Evolutionary conservation across 1,284 basidiomycete genomes (phyloP), one percentile per base, ranked within the genome.

Genomic region (Fistulina hepatica): DNA sequence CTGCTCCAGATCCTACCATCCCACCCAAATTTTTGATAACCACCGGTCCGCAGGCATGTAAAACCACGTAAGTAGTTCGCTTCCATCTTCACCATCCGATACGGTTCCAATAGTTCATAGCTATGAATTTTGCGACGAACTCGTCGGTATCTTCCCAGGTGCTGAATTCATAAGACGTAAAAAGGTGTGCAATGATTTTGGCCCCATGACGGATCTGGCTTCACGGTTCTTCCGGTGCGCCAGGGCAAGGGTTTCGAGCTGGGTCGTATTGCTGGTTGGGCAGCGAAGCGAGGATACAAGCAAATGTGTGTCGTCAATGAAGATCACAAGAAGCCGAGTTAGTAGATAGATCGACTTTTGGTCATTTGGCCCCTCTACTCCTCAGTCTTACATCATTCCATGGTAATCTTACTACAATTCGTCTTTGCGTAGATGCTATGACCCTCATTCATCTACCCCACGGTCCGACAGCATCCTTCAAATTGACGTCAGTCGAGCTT

Each of bases 401-500:
- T n/a, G n/a, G n/a, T n/a, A n/a, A n/a, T n/a, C n/a, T n/a, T 33
- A 27, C 32, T 28, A 16, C 26, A 34, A n/a, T 39, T 15, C 28
- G 40, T 22, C 8, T 21, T 20, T 40, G n/a, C 44, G 48, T 51
- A 84, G 94, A 95, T 59, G 90, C 91, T 3, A 79, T 98, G 45
- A 98, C 94, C 0, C 60, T 98, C 34, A 76, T 93, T 33, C 77
- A 93, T 53, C 74, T 99, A 10, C 95, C 95, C 0, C 65, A 79
- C 36, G 95, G 95, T 2, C 95, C 95, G 0, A 91, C 91, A 0
- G 93, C 93, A 0, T 94, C 95, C 57, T 97, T 98, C 70, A 94
- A 90, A 55, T 71, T 99, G 28, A 84, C 88, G 0, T 94, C 90
- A 6, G 71, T 98, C 25, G 75, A 85, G 49, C 69, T 91, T 10